Evolutionary conservation across 2,329 filamentous ascomycete genomes (phyloP), one percentile per base, ranked within the genome.

Genomic region (Tricladium varicosporioides): DNA sequence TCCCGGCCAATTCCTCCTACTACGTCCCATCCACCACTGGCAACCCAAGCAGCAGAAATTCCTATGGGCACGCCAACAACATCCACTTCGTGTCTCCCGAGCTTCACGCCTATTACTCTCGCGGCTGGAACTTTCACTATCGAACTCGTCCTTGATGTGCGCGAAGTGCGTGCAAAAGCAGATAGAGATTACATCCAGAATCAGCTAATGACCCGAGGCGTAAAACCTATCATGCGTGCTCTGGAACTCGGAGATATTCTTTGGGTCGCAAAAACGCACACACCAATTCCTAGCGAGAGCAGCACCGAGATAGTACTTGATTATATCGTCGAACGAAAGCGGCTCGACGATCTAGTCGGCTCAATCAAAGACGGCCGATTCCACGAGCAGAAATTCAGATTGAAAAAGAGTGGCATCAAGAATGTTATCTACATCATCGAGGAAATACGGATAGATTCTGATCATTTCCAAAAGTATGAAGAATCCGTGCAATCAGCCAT

Each of bases 361-460:
- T 92, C 88, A 60, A 91, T 94, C 73, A 91, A 89, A 70, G 90
- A 93, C 60, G 88, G 89, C 1, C 84, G 90, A 2, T 93, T 92
- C 65, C 87, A 88, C 63, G 90, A 94, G 70, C 90, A 94, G 69
- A 93, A 94, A 69, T 93, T 92, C 68, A 86, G 90, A 1, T 78
- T 93, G 10, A 81, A 82, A 54, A 84, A 84, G 51, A 89, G 84
- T 0, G 89, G 89, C 0, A 78, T 91, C n/a, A 83, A 82, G 57
- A 88, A 92, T 64, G 86, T 92, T 13, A 80, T 91, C 40, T 94
- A 93, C 67, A 78, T 94, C 19, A 80, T 94, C 54, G 90, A 94
- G 68, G 86, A 92, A 63, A 86, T 88, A 57, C 69, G 80, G 10
- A 78, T 91, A 67, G 79, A 85, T 45, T 68, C 79, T 0, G 77